Percentiles rank a stretch among this genome's conserved stretches.
Evolutionary conservation across 176 grass and related monocot genomes (phyloP).

Genomic region (Oryza nivara): DNA sequence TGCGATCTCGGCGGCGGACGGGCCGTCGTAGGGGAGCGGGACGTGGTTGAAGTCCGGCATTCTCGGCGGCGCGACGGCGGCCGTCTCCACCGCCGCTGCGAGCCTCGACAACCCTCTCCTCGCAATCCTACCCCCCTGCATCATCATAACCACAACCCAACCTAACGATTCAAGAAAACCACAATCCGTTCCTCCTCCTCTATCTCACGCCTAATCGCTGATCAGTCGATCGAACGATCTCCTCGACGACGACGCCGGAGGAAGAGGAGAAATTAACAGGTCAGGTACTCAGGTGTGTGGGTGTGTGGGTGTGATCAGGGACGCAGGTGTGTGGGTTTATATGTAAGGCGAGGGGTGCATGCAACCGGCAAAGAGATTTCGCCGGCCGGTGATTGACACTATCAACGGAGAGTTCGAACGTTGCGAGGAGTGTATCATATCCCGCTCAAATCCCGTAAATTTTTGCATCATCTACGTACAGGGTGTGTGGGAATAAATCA

Average conservation of each 20-base stretch:
- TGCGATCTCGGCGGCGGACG: slow-evolving; percentile 69
- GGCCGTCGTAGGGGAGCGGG: slow-evolving; percentile 77
- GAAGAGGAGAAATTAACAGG: background rate
- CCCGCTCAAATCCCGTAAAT: background rate
- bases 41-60: slow-evolving; percentile 79
- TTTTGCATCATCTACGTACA: background rate
- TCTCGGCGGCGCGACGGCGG: slow-evolving; percentile 42
- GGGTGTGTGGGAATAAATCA: background rate
- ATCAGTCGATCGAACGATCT: background rate
- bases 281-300: no score
- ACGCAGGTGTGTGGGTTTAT: background rate
- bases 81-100: slow-evolving; percentile 24
- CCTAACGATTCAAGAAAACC: background rate
- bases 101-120: slow-evolving; percentile 55
- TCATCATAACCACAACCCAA: slow-evolving; percentile 30
- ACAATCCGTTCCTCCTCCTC: background rate
- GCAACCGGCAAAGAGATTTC: background rate
- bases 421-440: background rate
- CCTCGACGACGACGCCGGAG: background rate
- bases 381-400: background rate
- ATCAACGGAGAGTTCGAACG: background rate
- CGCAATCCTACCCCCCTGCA: slow-evolving; percentile 41
- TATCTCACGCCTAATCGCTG: background rate
- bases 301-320: background rate
- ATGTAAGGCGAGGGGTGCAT: background rate